These are phyloP conservation scores for Fusarium sacchari DNA, from an alignment of 2,329 filamentous ascomycete species.

Conservation along the genomic window DNA sequence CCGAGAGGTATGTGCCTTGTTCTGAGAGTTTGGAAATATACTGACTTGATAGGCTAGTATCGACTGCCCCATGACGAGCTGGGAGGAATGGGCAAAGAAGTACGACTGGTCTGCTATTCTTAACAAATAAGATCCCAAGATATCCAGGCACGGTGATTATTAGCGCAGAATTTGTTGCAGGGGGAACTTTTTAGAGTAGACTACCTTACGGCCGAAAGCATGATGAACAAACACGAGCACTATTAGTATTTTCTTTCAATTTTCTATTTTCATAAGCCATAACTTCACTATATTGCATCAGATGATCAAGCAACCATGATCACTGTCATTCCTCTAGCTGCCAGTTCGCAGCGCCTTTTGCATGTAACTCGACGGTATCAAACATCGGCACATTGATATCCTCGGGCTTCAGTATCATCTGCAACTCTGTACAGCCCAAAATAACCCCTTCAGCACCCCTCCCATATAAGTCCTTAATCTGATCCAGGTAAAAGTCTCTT, in stretches of 20 bases:
- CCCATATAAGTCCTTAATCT: not conserved
- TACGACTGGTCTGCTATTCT: conserved; percentile 49
- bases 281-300: not conserved
- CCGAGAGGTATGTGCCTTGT: conserved; percentile 50
- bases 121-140: not conserved
- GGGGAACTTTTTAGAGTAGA: not conserved
- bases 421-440: conserved; percentile 3
- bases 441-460: not conserved
- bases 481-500: conserved; percentile 1
- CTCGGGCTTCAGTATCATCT: not conserved
- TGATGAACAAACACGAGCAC: not conserved
- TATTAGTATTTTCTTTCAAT: not conserved
- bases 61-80: conserved; percentile 55
- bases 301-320: too few species aligned
- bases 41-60: conserved; percentile 51
- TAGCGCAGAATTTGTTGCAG: too few species aligned
- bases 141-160: not conserved
- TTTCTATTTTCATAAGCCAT: not conserved
- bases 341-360: not conserved
- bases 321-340: not conserved
- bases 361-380: conserved; percentile 5
- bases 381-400: not conserved
- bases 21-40: not conserved
- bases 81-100: conserved; percentile 49
- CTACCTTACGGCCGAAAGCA: not conserved